Evolutionary conservation across 441 rosid genomes (phyloP), one percentile per base, ranked within the genome.

Genomic region (Kokia cookei): DNA sequence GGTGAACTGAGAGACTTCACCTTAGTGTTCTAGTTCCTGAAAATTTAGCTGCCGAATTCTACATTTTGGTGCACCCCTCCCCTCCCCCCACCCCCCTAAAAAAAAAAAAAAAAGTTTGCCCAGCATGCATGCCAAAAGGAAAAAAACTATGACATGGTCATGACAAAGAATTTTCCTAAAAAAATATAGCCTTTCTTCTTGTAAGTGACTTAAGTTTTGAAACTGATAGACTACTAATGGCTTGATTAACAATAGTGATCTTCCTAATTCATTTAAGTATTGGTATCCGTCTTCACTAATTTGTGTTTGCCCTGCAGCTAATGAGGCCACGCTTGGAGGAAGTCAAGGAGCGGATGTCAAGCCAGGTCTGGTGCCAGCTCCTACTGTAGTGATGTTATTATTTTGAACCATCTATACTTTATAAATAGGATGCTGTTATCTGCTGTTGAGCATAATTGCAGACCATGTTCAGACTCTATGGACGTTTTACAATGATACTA

Each of bases 291-390:
- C 32, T 75, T 35, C 43, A 12, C 45, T 65, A 11, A 65, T 45
- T 77, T 78, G 27, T 77, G 40, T 85, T 58, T 74, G 74, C 72
- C 74, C 68, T 90, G 88, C 87, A 93, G 98, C 82, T 89, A 42
- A 59, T 93, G 83, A 87, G 75, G 78, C 96, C 98, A 72, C 86
- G 59, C 17, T 76, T 91, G 81, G 96, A 90, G 74, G 77, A 88
- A 72, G 79, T 91, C 78, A 85, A 84, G 71, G 82, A 82, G 76
- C 81, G 82, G 71, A 83, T 91, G 86, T 72, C 80, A 77, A 80
- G 75, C 48, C 83, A 82, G 89, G 96, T 93, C 65, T 71, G 65
- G n/a, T 69, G 54, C 48, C 15, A 64, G 19, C 37, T 66, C 64
- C 57, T 76, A 70, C 37, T 74, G 22, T 69, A 37, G 43, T 64